Evolutionary conservation across 371 early-diverging fungal genomes (phyloP).

Genomic region (Mortierella sp.): DNA sequence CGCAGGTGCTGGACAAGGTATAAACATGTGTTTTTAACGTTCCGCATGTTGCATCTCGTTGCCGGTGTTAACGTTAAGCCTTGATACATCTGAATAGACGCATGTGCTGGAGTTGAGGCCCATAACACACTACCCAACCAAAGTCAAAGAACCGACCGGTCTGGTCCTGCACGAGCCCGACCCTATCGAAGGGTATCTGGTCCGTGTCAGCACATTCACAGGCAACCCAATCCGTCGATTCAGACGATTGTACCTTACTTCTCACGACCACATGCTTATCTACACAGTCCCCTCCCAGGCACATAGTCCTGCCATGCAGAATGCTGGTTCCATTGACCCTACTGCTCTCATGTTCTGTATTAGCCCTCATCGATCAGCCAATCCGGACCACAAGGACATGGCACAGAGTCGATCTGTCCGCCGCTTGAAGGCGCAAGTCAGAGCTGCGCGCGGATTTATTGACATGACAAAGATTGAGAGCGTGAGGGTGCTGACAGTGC

Average conservation of each 20-base stretch:
- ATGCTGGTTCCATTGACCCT: constrained; percentile 30
- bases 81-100: constrained; percentile 54
- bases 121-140: constrained; percentile 63
- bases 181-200: constrained; percentile 66
- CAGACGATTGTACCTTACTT: constrained; percentile 60
- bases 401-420: constrained; percentile 49
- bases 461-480: constrained; percentile 61
- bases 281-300: constrained; percentile 48
- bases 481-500: constrained; percentile 21
- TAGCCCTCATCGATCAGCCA: constrained; percentile 47
- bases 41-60: too few relatives aligned
- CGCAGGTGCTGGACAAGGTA: constrained; percentile 52
- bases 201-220: constrained; percentile 57
- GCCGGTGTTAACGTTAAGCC: too few relatives aligned
- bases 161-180: constrained; percentile 60
- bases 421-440: constrained; percentile 61
- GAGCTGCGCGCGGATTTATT: constrained; percentile 61
- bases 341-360: constrained; percentile 47
- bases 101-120: constrained; percentile 66
- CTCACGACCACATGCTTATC: constrained; percentile 66
- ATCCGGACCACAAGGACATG: constrained; percentile 44
- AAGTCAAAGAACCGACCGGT: constrained; percentile 48
- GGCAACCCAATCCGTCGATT: constrained; percentile 54
- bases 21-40: too few relatives aligned
- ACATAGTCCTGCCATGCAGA: constrained; percentile 42